Evolutionary conservation across 805 yeast genomes (phyloP).

Genomic region (Starmerella vaccinii): DNA sequence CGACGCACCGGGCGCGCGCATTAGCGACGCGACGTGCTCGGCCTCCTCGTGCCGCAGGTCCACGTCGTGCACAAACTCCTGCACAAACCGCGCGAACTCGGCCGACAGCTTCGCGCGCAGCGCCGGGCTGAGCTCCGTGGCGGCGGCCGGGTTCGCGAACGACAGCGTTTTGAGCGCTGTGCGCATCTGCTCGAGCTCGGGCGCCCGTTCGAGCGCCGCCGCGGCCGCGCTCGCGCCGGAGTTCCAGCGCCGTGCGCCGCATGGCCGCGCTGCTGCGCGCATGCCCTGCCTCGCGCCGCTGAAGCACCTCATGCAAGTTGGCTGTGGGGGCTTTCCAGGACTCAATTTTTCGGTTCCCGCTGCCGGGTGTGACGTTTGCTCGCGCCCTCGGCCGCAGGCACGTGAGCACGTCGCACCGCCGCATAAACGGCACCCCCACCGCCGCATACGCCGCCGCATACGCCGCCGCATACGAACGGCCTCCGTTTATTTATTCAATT

Average conservation of each 20-base stretch:
- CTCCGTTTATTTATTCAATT: neutral
- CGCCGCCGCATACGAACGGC: no score
- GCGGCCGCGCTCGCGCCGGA: neutral
- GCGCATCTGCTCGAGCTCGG: conserved; percentile 12
- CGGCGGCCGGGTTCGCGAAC: conserved; percentile 18
- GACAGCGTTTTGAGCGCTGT: conserved; percentile 20
- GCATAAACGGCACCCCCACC: no score
- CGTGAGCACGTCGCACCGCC: no score
- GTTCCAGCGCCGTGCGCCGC: neutral
- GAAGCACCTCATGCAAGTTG: conserved; percentile 5
- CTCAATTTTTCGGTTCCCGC: neutral
- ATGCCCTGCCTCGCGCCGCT: conserved; percentile 1
- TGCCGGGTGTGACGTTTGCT: neutral
- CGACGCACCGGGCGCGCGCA: conserved; percentile 12
- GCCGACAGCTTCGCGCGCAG: conserved; percentile 26
- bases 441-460: no score
- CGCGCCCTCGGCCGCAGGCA: neutral
- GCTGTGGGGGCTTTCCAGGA: neutral
- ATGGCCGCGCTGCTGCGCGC: neutral
- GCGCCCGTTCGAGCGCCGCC: neutral
- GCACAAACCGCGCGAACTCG: conserved; percentile 26
- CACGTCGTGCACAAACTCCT: conserved; percentile 27
- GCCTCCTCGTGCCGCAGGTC: conserved; percentile 25
- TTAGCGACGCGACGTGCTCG: conserved; percentile 15
- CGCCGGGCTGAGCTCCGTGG: conserved; percentile 27